phyloP scores from a whole-genome alignment of 2,329 filamentous ascomycete genomes.

The Elsinoe ampelina region DNA sequence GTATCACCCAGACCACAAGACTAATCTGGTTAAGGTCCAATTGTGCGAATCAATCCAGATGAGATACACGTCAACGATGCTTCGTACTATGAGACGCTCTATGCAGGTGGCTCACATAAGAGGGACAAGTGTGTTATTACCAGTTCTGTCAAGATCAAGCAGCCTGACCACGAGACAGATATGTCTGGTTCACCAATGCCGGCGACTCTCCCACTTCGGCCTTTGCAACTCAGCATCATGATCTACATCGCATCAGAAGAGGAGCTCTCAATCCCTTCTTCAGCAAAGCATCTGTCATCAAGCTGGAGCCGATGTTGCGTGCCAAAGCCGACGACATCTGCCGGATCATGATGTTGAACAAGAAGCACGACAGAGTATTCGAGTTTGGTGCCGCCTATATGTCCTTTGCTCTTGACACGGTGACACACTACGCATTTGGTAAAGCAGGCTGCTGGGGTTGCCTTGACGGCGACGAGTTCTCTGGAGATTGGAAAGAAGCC shows the following conservation, averaged over 20 bases:
- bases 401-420: constrained; percentile 29
- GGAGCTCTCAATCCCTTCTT: constrained; percentile 37
- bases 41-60: constrained; percentile 29
- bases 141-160: neutral
- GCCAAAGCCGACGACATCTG: constrained; percentile 25
- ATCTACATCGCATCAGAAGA: constrained; percentile 35
- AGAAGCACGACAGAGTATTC: constrained; percentile 11
- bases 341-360: constrained; percentile 18
- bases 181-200: constrained; percentile 14
- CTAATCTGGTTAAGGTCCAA: constrained; percentile 1
- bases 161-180: neutral
- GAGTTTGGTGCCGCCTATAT: constrained; percentile 18
- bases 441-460: constrained; percentile 16
- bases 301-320: constrained; percentile 24
- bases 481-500: constrained; percentile 20
- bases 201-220: constrained; percentile 15
- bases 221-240: constrained; percentile 31
- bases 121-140: constrained; percentile 21
- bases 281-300: constrained; percentile 21
- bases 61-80: constrained; percentile 36
- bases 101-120: constrained; percentile 12
- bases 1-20: neutral
- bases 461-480: constrained; percentile 19
- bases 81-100: constrained; percentile 25
- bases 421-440: constrained; percentile 30